Evolutionary conservation across 805 yeast species (phyloP).

Genomic region (Teunomyces tritomae): DNA sequence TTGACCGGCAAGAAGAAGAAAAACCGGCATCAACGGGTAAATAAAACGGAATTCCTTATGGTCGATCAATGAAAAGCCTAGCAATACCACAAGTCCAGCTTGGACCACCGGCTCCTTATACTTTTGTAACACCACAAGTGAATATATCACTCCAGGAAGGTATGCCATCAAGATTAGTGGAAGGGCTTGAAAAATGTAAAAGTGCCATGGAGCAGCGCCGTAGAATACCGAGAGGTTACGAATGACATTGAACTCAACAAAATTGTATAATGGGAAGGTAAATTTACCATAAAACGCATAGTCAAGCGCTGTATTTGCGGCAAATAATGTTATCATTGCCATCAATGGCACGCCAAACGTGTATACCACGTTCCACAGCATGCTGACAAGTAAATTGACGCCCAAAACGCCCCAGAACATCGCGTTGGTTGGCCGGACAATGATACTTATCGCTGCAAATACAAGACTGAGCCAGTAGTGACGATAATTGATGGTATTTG

Average conservation of each 20-base stretch:
- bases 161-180: constrained; percentile 72
- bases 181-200: constrained; percentile 77
- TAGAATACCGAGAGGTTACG: constrained; percentile 75
- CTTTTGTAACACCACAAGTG: constrained; percentile 9
- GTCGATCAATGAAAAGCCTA: constrained; percentile 58
- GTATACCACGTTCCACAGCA: not conserved
- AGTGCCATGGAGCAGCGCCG: constrained; percentile 82
- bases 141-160: constrained; percentile 54
- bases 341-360: constrained; percentile 14
- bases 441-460: constrained; percentile 56
- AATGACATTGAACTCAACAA: constrained; percentile 74
- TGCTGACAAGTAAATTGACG: constrained; percentile 3
- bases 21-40: constrained; percentile 76
- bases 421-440: constrained; percentile 82
- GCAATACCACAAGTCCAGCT: constrained; percentile 42
- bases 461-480: constrained; percentile 37
- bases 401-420: constrained; percentile 75
- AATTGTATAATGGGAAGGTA: constrained; percentile 64
- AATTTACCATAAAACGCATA: constrained; percentile 53
- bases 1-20: constrained; percentile 51
- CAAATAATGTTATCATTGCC: constrained; percentile 26
- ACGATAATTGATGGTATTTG: constrained; percentile 8
- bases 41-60: constrained; percentile 94
- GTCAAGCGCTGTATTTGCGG: constrained; percentile 49
- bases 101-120: constrained; percentile 17